phyloP scores from a whole-genome alignment of 495 filamentous ascomycete species.

The Annulohypoxylon bovei region DNA sequence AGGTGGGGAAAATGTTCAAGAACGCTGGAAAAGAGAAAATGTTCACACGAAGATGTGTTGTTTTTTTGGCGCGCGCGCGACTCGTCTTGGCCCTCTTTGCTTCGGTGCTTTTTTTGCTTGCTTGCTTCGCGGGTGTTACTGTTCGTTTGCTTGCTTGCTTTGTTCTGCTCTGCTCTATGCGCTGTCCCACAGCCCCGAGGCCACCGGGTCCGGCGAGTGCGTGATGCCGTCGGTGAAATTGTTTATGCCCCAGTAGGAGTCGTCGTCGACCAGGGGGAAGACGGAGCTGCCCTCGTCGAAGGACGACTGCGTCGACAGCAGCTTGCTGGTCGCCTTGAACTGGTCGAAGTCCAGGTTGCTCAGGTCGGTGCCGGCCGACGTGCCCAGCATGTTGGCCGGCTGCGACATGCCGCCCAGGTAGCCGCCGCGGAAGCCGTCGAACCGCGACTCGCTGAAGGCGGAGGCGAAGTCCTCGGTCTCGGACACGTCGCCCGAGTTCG shows the following conservation, averaged over 20 bases:
- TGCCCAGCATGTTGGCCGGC: conserved; percentile 55
- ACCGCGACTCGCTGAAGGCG: conserved; percentile 64
- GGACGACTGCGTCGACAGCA: conserved; percentile 50
- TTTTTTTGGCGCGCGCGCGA: neutral
- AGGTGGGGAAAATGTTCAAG: neutral
- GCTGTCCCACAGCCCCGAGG: conserved; percentile 44
- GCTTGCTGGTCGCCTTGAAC: conserved; percentile 61
- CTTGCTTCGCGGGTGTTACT: too few species aligned
- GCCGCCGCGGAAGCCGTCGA: conserved; percentile 60
- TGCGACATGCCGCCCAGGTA: conserved; percentile 64
- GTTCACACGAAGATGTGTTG: neutral
- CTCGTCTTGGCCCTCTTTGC: neutral
- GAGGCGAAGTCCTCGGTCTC: conserved; percentile 73
- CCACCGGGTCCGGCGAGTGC: conserved; percentile 46
- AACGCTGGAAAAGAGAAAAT: conserved; percentile 24
- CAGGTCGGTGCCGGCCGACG: conserved; percentile 55
- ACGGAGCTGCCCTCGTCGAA: conserved; percentile 50
- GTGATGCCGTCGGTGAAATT: conserved; percentile 49
- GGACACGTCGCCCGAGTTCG: conserved; percentile 79
- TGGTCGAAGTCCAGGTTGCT: conserved; percentile 71
- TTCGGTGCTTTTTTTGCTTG: neutral
- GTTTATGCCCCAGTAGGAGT: conserved; percentile 44
- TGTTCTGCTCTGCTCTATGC: conserved; percentile 9
- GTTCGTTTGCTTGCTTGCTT: too few species aligned
- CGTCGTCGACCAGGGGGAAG: conserved; percentile 43